A percentile compares a stretch with the other conserved stretches of the same genome.
These are phyloP conservation scores for Malassezia vespertilionis DNA, from an alignment of 1,284 basidiomycete species.

Conservation along the genomic window DNA sequence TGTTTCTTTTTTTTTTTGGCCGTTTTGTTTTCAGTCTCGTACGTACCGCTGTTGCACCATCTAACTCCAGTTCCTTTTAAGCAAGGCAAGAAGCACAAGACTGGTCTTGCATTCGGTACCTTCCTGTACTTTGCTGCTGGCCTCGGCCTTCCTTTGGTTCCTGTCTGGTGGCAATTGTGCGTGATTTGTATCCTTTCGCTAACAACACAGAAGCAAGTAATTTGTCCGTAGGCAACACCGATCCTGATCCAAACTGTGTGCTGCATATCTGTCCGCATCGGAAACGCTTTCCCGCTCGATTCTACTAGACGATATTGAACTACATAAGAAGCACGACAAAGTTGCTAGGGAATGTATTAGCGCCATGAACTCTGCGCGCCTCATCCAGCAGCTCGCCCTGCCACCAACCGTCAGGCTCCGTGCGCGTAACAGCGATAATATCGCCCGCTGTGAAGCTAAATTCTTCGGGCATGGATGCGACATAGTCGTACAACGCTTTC, in stretches of 20 bases:
- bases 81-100: conserved; percentile 37
- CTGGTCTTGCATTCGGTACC: conserved; percentile 29
- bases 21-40: conserved; percentile 17
- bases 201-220: conserved; percentile 5
- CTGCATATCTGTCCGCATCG: background rate
- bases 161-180: conserved; percentile 39
- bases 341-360: conserved; percentile 83
- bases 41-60: conserved; percentile 8
- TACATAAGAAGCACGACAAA: conserved; percentile 57
- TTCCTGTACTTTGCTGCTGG: conserved; percentile 35
- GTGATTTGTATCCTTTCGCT: conserved; percentile 1
- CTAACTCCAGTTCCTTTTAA: conserved; percentile 36
- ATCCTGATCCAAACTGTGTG: background rate
- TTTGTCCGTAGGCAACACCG: conserved; percentile 1
- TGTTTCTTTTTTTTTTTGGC: no score
- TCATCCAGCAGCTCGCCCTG: conserved; percentile 72
- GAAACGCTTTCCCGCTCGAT: background rate
- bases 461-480: conserved; percentile 72
- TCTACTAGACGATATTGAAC: background rate
- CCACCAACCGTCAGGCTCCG: conserved; percentile 92
- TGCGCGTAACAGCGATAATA: conserved; percentile 80
- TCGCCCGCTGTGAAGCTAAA: conserved; percentile 77
- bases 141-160: conserved; percentile 37
- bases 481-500: conserved; percentile 76
- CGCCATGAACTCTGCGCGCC: conserved; percentile 61